These are phyloP conservation scores for Globisporangium viniferum DNA, from an alignment of 352 stramenopile genomes.

Conservation along the genomic window DNA sequence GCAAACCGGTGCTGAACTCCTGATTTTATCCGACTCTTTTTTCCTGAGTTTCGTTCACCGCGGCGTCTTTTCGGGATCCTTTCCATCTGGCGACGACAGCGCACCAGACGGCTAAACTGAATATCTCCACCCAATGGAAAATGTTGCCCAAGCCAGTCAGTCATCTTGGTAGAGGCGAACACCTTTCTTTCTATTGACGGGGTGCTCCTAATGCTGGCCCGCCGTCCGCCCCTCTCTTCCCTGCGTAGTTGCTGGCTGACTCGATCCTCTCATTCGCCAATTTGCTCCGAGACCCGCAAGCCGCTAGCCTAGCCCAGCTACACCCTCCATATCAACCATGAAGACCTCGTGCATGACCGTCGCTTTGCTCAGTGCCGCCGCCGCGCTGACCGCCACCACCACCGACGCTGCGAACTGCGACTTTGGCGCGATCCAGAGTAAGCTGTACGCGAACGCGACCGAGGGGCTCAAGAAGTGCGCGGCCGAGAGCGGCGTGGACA, in stretches of 20 bases:
- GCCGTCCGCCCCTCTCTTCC: no score
- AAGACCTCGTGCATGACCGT: conserved; percentile 24
- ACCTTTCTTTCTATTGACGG: not conserved
- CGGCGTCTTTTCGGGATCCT: conserved; percentile 4
- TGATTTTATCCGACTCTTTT: conserved; percentile 4
- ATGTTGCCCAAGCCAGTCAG: not conserved
- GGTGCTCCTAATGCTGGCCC: not conserved
- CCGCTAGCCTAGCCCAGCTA: not conserved
- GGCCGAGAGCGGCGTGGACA: conserved; percentile 43
- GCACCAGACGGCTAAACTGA: conserved; percentile 3
- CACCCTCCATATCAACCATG: conserved; percentile 14
- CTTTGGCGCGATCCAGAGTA: conserved; percentile 43
- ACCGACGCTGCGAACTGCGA: conserved; percentile 34
- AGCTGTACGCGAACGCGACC: conserved; percentile 50
- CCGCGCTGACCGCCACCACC: conserved; percentile 17
- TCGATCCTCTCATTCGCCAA: conserved; percentile 1
- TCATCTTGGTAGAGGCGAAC: not conserved
- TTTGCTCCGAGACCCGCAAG: not conserved
- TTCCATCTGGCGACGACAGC: not conserved
- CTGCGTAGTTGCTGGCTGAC: not conserved
- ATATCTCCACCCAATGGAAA: conserved; percentile 1
- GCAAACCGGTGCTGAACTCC: not conserved
- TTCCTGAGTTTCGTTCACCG: not conserved
- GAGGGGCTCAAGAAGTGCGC: conserved; percentile 31
- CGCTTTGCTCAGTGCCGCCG: conserved; percentile 14